phyloP scores from a whole-genome alignment of 2,329 filamentous ascomycete genomes.

The Colletotrichum lindemuthianum region DNA sequence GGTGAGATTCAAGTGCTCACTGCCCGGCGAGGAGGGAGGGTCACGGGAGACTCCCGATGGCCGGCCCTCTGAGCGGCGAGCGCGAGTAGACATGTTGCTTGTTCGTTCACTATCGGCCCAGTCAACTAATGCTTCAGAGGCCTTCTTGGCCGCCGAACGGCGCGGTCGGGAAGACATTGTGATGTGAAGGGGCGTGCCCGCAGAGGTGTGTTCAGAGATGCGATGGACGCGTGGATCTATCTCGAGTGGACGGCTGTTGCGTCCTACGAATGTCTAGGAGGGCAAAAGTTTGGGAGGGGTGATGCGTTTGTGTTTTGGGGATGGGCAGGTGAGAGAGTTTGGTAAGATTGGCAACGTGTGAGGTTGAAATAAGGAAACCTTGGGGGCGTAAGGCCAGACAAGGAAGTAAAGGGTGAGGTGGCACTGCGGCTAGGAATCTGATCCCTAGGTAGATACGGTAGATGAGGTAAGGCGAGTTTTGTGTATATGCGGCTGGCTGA shows the following conservation, averaged over 20 bases:
- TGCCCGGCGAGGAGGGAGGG: conserved; percentile 55
- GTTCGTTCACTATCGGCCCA: conserved; percentile 59
- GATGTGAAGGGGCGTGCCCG: conserved; percentile 31
- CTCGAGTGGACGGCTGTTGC: conserved; percentile 4
- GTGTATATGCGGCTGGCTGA: conserved; percentile 20
- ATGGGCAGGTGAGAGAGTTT: conserved; percentile 22
- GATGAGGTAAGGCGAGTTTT: conserved; percentile 33
- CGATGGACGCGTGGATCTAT: conserved; percentile 6
- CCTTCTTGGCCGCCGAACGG: conserved; percentile 54
- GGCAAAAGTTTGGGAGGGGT: conserved; percentile 11
- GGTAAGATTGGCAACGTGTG: conserved; percentile 27
- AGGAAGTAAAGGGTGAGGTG: conserved; percentile 33
- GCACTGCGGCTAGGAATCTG: conserved; percentile 35
- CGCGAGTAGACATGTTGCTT: conserved; percentile 60
- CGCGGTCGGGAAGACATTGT: conserved; percentile 60
- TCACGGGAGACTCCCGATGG: conserved; percentile 55
- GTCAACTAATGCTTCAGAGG: conserved; percentile 54
- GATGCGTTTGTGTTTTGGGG: conserved; percentile 9
- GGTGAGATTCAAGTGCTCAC: conserved; percentile 60
- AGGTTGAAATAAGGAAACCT: conserved; percentile 37
- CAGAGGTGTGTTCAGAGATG: conserved; percentile 6
- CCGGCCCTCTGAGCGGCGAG: conserved; percentile 60
- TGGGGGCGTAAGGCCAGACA: conserved; percentile 26
- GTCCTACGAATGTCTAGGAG: conserved; percentile 15
- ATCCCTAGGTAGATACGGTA: conserved; percentile 35